Conservation (phyloP, 345 rosid species). For the Barbarea vulgaris region DNA sequence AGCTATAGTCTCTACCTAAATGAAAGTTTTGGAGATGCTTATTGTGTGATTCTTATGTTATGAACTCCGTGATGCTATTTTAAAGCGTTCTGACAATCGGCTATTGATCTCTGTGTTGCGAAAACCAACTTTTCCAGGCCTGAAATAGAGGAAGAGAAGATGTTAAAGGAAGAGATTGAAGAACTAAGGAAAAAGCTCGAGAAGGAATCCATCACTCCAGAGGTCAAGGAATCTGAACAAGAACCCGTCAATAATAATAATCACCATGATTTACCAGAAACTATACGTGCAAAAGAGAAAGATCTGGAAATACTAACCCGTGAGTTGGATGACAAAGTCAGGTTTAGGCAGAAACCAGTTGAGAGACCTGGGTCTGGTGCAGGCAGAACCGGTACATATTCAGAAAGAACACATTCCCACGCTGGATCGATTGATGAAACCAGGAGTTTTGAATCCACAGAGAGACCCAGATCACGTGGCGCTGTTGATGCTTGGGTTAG, state of each 20-base stretch:
- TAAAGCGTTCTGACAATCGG: neutral
- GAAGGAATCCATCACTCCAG: slow-evolving; percentile 44
- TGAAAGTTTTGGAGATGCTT: neutral
- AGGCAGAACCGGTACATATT: slow-evolving; percentile 54
- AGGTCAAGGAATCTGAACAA: slow-evolving; percentile 42
- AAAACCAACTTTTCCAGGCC: slow-evolving; percentile 57
- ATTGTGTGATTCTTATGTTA: slow-evolving; percentile 17
- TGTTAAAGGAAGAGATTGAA: slow-evolving; percentile 69
- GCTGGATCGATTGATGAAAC: slow-evolving; percentile 78
- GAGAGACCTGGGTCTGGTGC: slow-evolving; percentile 50
- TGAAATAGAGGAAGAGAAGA: slow-evolving; percentile 78
- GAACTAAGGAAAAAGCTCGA: slow-evolving; percentile 55
- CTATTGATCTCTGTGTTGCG: slow-evolving; percentile 20
- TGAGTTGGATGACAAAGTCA: slow-evolving; percentile 78
- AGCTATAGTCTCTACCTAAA: neutral
- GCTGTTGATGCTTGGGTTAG: slow-evolving; percentile 70
- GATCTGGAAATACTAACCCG: slow-evolving; percentile 60
- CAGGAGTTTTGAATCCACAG: slow-evolving; percentile 62
- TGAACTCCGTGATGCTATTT: neutral
- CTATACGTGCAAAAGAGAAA: slow-evolving; percentile 61
- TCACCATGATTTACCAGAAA: slow-evolving; percentile 44
- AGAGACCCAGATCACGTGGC: slow-evolving; percentile 86
- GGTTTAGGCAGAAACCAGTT: slow-evolving; percentile 70
- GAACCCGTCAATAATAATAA: slow-evolving; percentile 43
- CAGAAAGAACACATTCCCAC: slow-evolving; percentile 77